These are phyloP conservation scores for Cladorrhinum sp. DNA, from an alignment of 2,329 filamentous ascomycete genomes.

Conservation along the genomic window DNA sequence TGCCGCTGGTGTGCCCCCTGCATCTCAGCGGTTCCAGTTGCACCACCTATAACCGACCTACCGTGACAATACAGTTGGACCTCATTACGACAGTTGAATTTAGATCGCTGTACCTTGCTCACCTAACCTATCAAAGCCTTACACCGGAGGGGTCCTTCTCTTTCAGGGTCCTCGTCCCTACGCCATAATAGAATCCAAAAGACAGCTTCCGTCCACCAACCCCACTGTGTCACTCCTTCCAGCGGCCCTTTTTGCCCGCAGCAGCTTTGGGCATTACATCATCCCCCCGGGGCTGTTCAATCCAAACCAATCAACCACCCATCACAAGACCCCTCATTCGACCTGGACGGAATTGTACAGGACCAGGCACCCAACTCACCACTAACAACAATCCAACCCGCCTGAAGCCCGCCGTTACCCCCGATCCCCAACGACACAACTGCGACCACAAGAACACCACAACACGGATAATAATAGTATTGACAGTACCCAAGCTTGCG, in stretches of 20 bases:
- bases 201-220: not conserved
- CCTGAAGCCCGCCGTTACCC: not conserved
- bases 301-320: not conserved
- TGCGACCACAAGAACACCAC: not conserved
- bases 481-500: too few relatives aligned
- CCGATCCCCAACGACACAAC: not conserved
- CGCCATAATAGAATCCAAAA: not conserved
- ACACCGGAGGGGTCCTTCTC: not conserved
- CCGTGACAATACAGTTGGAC: not conserved
- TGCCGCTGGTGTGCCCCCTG: not conserved
- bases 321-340: conserved; percentile 25
- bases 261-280: conserved; percentile 22
- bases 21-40: not conserved
- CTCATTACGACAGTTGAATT: not conserved
- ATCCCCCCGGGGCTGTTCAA: conserved; percentile 13
- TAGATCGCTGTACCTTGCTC: not conserved
- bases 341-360: not conserved
- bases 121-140: not conserved
- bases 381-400: conserved; percentile 5
- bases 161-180: not conserved
- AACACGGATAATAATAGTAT: not conserved
- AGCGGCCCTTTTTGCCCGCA: not conserved
- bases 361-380: conserved; percentile 17
- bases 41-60: not conserved
- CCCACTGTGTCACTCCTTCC: not conserved